Evolutionary conservation across 306 rosid genomes (phyloP).

Genomic region (Vigna radiata): DNA sequence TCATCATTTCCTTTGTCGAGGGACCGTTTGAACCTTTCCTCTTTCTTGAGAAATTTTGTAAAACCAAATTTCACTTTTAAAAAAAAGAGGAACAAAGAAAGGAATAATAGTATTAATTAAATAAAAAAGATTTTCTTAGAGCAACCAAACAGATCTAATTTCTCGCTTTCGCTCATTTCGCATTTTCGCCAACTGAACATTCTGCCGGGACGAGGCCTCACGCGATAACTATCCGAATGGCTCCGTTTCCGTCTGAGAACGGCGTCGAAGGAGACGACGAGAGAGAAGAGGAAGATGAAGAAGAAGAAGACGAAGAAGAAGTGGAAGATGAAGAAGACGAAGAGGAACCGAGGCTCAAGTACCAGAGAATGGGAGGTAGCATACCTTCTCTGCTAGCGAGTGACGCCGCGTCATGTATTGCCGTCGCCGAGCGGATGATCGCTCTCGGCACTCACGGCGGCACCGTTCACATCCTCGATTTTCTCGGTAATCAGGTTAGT

Average conservation of each 20-base stretch:
- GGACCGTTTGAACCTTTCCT: constrained; percentile 29
- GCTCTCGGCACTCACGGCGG: constrained; percentile 94
- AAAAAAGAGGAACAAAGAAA: neutral
- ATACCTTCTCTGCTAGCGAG: constrained; percentile 74
- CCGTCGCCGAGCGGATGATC: constrained; percentile 96
- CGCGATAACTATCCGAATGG: constrained; percentile 65
- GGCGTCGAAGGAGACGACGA: constrained; percentile 92
- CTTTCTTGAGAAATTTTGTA: neutral
- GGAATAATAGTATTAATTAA: neutral
- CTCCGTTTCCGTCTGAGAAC: constrained; percentile 81
- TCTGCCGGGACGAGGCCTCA: constrained; percentile 41
- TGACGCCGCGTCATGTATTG: constrained; percentile 90
- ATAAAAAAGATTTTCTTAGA: constrained; percentile 24
- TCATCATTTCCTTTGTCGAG: neutral
- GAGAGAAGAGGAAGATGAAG: constrained; percentile 82
- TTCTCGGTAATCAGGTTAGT: constrained; percentile 95
- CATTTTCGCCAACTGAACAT: neutral
- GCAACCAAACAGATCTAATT: constrained; percentile 42
- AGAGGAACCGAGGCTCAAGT: constrained; percentile 97
- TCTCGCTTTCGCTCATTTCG: neutral
- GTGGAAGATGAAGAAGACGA: constrained; percentile 59
- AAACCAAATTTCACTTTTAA: neutral
- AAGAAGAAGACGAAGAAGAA: constrained; percentile 56
- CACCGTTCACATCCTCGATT: constrained; percentile 86
- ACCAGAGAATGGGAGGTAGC: constrained; percentile 98